Evolutionary conservation across 2,329 filamentous ascomycete genomes (phyloP).

Genomic region (Penicillium verrucosum): DNA sequence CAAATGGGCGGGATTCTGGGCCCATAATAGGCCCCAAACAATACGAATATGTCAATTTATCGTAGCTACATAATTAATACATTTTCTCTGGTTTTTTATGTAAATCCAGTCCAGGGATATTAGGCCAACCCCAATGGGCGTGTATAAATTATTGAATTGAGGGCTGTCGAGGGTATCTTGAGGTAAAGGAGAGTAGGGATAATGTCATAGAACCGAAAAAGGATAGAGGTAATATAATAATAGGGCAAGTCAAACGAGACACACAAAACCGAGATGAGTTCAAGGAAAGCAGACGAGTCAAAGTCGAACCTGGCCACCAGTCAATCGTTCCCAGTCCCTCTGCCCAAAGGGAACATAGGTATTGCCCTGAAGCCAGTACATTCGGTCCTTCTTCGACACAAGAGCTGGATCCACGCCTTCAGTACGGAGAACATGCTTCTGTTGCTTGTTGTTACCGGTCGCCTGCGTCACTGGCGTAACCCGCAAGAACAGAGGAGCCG

Average conservation of each 20-base stretch:
- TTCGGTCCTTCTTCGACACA: conserved; percentile 40
- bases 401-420: conserved; percentile 67
- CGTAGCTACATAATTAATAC: too few species aligned
- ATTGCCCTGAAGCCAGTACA: conserved; percentile 66
- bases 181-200: neutral
- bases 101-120: neutral
- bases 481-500: conserved; percentile 73
- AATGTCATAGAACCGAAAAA: neutral
- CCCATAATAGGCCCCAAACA: too few species aligned
- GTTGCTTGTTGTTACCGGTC: conserved; percentile 86
- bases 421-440: conserved; percentile 69
- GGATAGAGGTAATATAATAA: neutral
- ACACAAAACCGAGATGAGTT: neutral
- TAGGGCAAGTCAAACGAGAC: neutral
- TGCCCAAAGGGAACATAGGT: conserved; percentile 66
- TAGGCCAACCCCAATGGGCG: neutral
- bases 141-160: neutral
- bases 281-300: conserved; percentile 36
- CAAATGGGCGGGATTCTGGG: too few species aligned
- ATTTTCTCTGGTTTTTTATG: too few species aligned
- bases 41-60: too few species aligned
- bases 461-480: conserved; percentile 61
- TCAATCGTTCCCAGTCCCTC: conserved; percentile 66
- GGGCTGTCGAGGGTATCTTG: conserved; percentile 2
- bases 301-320: conserved; percentile 67